A percentile compares a stretch with the other conserved stretches of the same genome.
Conservation (phyloP, 75 land plant species). For the Selaginella tamariscina region DNA sequence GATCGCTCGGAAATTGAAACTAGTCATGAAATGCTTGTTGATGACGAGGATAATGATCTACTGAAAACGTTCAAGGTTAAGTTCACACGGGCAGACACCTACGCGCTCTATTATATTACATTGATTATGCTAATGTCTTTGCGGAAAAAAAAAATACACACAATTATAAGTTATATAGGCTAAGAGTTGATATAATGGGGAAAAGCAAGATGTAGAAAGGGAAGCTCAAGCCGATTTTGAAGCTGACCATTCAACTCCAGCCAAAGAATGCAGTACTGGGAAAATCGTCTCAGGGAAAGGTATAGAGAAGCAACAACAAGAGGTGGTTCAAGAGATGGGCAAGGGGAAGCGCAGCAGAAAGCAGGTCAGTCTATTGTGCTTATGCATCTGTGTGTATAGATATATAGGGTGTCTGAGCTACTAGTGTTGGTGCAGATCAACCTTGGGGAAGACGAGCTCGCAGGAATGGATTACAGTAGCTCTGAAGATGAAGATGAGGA, state of each 20-base stretch:
- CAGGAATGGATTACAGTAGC: slow-evolving; percentile 68
- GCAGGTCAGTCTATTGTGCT: slow-evolving; percentile 46
- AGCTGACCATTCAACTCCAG: slow-evolving; percentile 21
- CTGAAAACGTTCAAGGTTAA: slow-evolving; percentile 87
- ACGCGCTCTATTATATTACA: background rate
- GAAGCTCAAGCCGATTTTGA: slow-evolving; percentile 29
- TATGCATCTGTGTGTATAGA: no score
- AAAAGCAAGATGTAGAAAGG: slow-evolving; percentile 46
- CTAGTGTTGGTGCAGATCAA: background rate
- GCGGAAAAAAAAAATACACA: slow-evolving; percentile 52
- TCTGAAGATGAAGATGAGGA: slow-evolving; percentile 79
- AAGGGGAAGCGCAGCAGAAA: slow-evolving; percentile 94
- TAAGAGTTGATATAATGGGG: slow-evolving; percentile 39
- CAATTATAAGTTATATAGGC: slow-evolving; percentile 77
- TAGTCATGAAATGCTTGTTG: slow-evolving; percentile 49
- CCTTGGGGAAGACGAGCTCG: slow-evolving; percentile 77
- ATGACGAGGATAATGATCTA: slow-evolving; percentile 79
- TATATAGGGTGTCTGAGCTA: background rate
- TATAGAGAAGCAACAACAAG: slow-evolving; percentile 48
- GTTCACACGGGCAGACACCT: background rate
- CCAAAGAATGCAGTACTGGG: slow-evolving; percentile 73
- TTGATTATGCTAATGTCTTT: background rate
- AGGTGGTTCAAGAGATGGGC: slow-evolving; percentile 61
- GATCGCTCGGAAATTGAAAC: slow-evolving; percentile 68
- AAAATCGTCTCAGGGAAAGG: slow-evolving; percentile 58